Percentiles rank a stretch among this genome's conserved stretches.
Conservation (phyloP, 2,329 filamentous ascomycete genomes). For the Elsinoe australis region DNA sequence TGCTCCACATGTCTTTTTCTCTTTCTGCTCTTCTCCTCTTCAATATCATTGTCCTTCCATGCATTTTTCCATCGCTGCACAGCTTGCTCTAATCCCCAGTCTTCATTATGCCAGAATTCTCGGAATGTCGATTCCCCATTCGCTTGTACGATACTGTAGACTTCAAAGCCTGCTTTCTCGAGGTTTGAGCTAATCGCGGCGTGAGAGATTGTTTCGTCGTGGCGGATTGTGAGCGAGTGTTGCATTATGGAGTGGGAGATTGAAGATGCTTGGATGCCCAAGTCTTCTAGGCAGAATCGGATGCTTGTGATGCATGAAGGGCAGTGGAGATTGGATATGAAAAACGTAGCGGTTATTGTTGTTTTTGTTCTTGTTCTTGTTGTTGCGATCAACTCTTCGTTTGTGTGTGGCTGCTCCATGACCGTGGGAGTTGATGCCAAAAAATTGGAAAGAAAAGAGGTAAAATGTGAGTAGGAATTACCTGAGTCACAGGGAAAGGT, state of each 20-base stretch:
- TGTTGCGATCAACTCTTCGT: too few relatives aligned
- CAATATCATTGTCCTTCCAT: too few relatives aligned
- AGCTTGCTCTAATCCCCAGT: too few relatives aligned
- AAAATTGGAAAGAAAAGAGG: too few relatives aligned
- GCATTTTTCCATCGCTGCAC: too few relatives aligned
- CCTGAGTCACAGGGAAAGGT: too few relatives aligned
- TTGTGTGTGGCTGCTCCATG: too few relatives aligned
- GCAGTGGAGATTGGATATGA: conserved; percentile 70
- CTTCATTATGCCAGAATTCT: too few relatives aligned
- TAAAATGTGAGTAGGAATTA: too few relatives aligned
- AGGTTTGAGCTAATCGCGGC: neutral
- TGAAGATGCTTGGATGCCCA: conserved; percentile 49
- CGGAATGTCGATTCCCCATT: neutral
- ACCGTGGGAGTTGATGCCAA: too few relatives aligned
- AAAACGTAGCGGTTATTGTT: conserved; percentile 57
- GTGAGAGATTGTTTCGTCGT: conserved; percentile 45
- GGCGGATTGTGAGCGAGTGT: conserved; percentile 58
- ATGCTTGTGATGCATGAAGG: conserved; percentile 65
- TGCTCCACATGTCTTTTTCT: neutral
- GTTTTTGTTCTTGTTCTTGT: too few relatives aligned
- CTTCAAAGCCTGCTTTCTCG: conserved; percentile 50
- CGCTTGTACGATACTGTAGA: conserved; percentile 41
- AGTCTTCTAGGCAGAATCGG: conserved; percentile 46
- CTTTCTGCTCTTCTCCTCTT: neutral
- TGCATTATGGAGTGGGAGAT: conserved; percentile 66